Evolutionary conservation across 805 yeast species (phyloP).

Genomic region (Tetrapisispora phaffii): DNA sequence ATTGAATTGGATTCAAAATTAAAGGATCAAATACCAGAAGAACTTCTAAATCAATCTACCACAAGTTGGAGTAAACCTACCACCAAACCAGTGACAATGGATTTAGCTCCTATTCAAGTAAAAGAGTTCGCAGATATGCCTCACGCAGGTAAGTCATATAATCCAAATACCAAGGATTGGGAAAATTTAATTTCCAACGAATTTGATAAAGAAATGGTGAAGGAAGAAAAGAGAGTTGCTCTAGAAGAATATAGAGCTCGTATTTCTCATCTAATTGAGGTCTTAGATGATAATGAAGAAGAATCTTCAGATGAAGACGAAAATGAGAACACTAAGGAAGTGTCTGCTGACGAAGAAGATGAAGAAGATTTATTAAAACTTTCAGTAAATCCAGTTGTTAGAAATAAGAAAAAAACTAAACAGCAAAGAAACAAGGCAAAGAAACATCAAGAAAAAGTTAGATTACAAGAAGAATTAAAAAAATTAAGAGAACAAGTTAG

Average conservation of each 20-base stretch:
- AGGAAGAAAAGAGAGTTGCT: constrained; percentile 53
- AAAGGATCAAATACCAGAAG: constrained; percentile 30
- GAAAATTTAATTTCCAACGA: constrained; percentile 57
- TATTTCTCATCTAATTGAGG: constrained; percentile 55
- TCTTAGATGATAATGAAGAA: constrained; percentile 50
- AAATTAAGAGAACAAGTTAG: constrained; percentile 49
- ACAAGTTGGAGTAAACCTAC: constrained; percentile 45
- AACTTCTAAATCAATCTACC: constrained; percentile 32
- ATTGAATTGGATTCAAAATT: constrained; percentile 17
- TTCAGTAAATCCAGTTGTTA: constrained; percentile 65
- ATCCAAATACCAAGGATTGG: constrained; percentile 85
- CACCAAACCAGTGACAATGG: constrained; percentile 45
- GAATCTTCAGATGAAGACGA: constrained; percentile 31
- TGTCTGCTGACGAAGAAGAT: constrained; percentile 29
- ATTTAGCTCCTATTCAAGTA: constrained; percentile 43
- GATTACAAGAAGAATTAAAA: constrained; percentile 47
- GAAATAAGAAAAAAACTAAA: constrained; percentile 62
- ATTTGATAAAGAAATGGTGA: constrained; percentile 51
- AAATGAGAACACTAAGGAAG: constrained; percentile 5
- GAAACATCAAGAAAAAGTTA: constrained; percentile 48
- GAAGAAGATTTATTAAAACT: constrained; percentile 36
- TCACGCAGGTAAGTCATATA: constrained; percentile 81
- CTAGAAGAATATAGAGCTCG: constrained; percentile 54
- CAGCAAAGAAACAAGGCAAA: constrained; percentile 65
- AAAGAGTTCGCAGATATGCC: constrained; percentile 46